phyloP scores from a whole-genome alignment of 1,284 basidiomycete species.

The Pseudozyma hubeiensis region DNA sequence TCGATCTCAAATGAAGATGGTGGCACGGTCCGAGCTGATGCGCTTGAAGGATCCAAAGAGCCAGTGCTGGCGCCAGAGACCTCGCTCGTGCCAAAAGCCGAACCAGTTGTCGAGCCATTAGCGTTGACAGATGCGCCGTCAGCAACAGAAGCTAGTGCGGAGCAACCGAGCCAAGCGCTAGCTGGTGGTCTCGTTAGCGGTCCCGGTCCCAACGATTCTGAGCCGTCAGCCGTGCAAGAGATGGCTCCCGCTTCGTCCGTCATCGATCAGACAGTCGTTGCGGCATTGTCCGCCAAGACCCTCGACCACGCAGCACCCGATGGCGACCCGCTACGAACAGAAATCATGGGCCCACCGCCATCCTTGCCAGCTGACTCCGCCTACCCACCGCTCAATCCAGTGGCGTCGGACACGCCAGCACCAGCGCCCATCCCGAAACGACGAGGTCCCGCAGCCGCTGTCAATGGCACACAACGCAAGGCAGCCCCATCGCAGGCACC shows the following conservation, averaged over 20 bases:
- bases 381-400: conserved; percentile 49
- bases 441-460: conserved; percentile 4
- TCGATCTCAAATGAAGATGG: neutral
- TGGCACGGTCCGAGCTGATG: neutral
- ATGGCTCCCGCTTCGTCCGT: neutral
- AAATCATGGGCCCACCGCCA: conserved; percentile 54
- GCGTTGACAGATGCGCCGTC: neutral
- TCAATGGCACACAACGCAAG: conserved; percentile 21
- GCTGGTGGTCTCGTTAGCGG: conserved; percentile 18
- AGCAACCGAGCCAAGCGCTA: neutral
- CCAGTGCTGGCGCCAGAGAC: neutral
- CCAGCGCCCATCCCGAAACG: conserved; percentile 21
- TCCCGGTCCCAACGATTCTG: conserved; percentile 1
- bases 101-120: conserved; percentile 1
- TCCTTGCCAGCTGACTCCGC: conserved; percentile 29
- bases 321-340: conserved; percentile 35
- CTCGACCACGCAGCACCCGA: neutral
- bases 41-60: neutral
- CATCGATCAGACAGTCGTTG: conserved; percentile 4
- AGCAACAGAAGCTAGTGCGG: neutral
- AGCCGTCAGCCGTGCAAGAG: conserved; percentile 1
- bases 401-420: conserved; percentile 11
- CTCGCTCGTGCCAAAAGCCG: conserved; percentile 11
- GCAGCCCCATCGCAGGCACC: conserved; percentile 15
- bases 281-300: conserved; percentile 9